Evolutionary conservation across 495 filamentous ascomycete species (phyloP), one percentile per base, ranked within the genome.

Genomic region (Penicillium robsamsonii): DNA sequence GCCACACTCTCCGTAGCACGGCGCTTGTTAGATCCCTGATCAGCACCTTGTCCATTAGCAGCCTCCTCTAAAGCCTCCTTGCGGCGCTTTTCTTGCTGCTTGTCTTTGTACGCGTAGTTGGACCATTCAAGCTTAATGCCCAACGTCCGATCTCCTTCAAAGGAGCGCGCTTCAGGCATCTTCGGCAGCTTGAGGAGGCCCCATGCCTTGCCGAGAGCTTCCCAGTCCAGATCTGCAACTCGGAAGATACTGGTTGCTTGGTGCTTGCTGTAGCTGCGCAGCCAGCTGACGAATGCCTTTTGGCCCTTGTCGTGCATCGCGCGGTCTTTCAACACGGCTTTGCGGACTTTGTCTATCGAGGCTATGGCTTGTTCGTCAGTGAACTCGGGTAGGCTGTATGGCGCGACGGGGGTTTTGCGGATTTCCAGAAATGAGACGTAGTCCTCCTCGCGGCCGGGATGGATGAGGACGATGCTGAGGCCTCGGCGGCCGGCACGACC

Each of bases 241-340:
- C 91, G 85, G 77, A 98, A 98, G 58, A 98, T 97, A 71, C 89
- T 92, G 58, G 79, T 83, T 11, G 92, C 91, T 69, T 91, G 83
- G 61, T 97, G 93, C 66, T 96, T 96, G 65, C 85, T 88, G 70
- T 97, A 96, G 54, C 88, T 86, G 62, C 89, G 84, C 9, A 96
- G 81, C 89, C 92, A 96, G 74, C 86, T 91, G 43, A 97, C 94
- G 60, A 97, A 97, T 15, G 87, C 94, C 54, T 85, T 84, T 66
- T 96, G 89, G 15, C 85, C 90, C 60, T 94, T 91, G 55, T 97
- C 91, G 68, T 93, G 86, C 13, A 96, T 69, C 11, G 87, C 87
- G n/a, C 94, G 81, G 67, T 98, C 94, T 45, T 76, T 71, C 15
- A 79, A 70, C 2, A 90, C 84, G 12, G 81, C 68, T 24, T 79